Percentiles rank a stretch among this genome's conserved stretches.
phyloP scores from a whole-genome alignment of 1,284 basidiomycete species.

The Apiotrichum gracile region DNA sequence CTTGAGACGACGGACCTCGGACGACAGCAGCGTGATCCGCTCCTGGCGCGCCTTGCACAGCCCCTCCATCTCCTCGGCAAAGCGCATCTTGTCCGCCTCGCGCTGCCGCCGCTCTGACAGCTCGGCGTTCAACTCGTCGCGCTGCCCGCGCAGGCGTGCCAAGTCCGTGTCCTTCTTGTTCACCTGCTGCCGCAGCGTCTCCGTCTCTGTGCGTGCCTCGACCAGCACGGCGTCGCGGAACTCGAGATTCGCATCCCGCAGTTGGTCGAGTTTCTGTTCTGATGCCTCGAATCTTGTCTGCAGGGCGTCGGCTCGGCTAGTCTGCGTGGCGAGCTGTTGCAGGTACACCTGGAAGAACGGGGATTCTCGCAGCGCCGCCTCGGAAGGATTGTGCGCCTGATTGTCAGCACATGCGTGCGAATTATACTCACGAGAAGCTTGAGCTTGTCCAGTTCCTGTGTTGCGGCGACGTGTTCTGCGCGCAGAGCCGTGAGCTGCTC shows the following conservation, averaged over 20 bases:
- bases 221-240: conserved; percentile 36
- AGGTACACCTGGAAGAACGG: conserved; percentile 44
- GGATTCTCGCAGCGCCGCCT: conserved; percentile 31
- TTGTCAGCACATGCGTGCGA: not conserved
- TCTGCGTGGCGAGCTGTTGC: conserved; percentile 30
- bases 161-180: conserved; percentile 67
- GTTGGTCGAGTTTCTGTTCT: conserved; percentile 33
- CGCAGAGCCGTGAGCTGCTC: conserved; percentile 29
- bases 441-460: conserved; percentile 35
- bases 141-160: conserved; percentile 67
- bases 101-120: conserved; percentile 64
- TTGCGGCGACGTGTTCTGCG: conserved; percentile 24
- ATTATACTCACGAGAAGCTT: conserved; percentile 21
- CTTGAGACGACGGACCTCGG: conserved; percentile 70
- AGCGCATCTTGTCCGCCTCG: conserved; percentile 59
- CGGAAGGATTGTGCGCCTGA: conserved; percentile 33
- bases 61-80: conserved; percentile 64
- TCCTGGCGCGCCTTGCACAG: conserved; percentile 70
- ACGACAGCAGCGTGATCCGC: conserved; percentile 65
- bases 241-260: conserved; percentile 32
- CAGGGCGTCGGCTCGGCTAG: conserved; percentile 28
- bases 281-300: conserved; percentile 27
- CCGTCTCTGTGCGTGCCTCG: conserved; percentile 34
- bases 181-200: conserved; percentile 33
- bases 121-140: conserved; percentile 71